Percentiles rank a stretch among this genome's conserved stretches.
Evolutionary conservation across 495 filamentous ascomycete species (phyloP).

Genomic region (Aspergillus carlsbadensis): DNA sequence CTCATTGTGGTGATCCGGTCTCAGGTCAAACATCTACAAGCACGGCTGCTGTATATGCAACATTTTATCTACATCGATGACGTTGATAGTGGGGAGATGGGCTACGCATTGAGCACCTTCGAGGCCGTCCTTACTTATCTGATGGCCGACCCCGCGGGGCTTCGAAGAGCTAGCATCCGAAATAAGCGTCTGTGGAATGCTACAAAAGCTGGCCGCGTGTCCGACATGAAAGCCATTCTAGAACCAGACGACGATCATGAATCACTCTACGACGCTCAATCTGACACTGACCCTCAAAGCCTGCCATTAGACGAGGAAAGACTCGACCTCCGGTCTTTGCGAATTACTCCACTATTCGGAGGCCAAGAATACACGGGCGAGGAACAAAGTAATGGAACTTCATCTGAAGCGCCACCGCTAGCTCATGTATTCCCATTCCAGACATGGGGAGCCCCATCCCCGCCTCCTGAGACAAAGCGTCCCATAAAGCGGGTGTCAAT

Average conservation of each 20-base stretch:
- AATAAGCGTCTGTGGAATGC: constrained; percentile 92
- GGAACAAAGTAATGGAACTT: constrained; percentile 24
- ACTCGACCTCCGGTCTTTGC: constrained; percentile 23
- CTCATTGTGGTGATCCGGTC: constrained; percentile 91
- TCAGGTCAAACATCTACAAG: constrained; percentile 83
- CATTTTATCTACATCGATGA: constrained; percentile 97
- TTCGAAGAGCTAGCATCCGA: constrained; percentile 78
- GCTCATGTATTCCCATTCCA: constrained; percentile 91
- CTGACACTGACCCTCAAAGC: constrained; percentile 38
- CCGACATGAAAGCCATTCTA: constrained; percentile 74
- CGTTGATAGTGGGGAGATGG: constrained; percentile 94
- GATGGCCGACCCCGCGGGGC: constrained; percentile 72
- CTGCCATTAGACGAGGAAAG: constrained; percentile 41
- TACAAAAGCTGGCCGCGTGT: constrained; percentile 68
- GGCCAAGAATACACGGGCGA: constrained; percentile 21
- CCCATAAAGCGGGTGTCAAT: constrained; percentile 77
- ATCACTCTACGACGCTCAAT: constrained; percentile 38
- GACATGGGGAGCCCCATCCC: constrained; percentile 43
- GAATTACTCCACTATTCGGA: constrained; percentile 26
- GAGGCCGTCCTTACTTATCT: constrained; percentile 95
- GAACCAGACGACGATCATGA: constrained; percentile 61
- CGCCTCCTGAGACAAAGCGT: constrained; percentile 45
- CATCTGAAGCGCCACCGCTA: constrained; percentile 62
- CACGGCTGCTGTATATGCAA: constrained; percentile 86
- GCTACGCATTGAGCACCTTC: constrained; percentile 94